Percentiles rank a stretch among this genome's conserved stretches.
Conservation (phyloP, 2,329 filamentous ascomycete genomes). For the Botrytis deweyae region DNA sequence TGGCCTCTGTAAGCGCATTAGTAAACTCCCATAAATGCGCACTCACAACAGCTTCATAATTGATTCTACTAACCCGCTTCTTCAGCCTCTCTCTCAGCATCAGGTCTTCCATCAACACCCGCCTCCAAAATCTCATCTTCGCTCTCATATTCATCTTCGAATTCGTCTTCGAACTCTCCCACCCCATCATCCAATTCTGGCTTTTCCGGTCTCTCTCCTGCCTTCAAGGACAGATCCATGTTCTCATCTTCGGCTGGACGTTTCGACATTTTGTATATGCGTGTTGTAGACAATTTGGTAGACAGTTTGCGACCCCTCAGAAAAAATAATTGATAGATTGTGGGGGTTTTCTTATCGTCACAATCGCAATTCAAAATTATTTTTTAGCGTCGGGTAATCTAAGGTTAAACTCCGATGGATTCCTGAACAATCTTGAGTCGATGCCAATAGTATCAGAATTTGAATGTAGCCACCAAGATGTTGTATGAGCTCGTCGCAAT, state of each 20-base stretch:
- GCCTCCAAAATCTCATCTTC: conserved; percentile 92
- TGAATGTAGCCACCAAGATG: conserved; percentile 56
- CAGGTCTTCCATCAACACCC: conserved; percentile 87
- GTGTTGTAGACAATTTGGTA: conserved; percentile 14
- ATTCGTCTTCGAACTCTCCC: conserved; percentile 93
- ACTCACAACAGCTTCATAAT: background rate
- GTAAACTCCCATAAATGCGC: conserved; percentile 21
- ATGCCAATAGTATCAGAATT: conserved; percentile 15
- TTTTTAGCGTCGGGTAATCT: conserved; percentile 21
- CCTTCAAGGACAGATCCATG: conserved; percentile 55
- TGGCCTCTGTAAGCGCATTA: conserved; percentile 57
- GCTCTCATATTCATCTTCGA: conserved; percentile 87
- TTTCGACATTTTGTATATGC: conserved; percentile 54
- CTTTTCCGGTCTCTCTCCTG: conserved; percentile 59
- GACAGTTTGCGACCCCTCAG: conserved; percentile 17
- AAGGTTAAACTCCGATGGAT: conserved; percentile 5
- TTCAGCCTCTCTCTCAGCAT: conserved; percentile 88
- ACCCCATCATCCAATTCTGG: conserved; percentile 62
- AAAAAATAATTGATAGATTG: conserved; percentile 19
- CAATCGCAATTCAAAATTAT: conserved; percentile 19
- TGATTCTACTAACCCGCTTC: conserved; percentile 60
- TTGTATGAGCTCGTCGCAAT: conserved; percentile 97
- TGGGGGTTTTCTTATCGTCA: conserved; percentile 31
- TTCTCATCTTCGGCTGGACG: conserved; percentile 52
- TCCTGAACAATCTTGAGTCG: conserved; percentile 12